These are phyloP conservation scores for Globisporangium paddicum DNA, from an alignment of 352 stramenopile species.

Conservation along the genomic window DNA sequence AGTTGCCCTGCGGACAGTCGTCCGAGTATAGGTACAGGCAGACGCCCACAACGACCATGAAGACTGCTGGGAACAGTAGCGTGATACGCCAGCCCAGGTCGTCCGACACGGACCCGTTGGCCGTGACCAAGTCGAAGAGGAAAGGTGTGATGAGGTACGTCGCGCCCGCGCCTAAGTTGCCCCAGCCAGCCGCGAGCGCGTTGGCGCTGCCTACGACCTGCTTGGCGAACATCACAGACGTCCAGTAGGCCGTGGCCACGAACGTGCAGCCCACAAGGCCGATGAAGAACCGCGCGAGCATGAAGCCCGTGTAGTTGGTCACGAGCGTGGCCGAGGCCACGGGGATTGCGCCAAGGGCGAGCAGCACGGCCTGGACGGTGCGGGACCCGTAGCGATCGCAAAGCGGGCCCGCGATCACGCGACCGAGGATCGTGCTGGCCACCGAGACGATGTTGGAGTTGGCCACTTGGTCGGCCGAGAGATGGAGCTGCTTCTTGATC, in stretches of 20 bases:
- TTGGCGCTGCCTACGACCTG: conserved; percentile 93
- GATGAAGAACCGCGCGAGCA: conserved; percentile 92
- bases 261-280: conserved; percentile 92
- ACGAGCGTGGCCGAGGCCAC: conserved; percentile 83
- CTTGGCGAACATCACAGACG: conserved; percentile 90
- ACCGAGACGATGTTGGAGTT: conserved; percentile 91
- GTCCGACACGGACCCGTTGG: conserved; percentile 30
- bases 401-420: conserved; percentile 87
- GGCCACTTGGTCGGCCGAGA: conserved; percentile 83
- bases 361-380: conserved; percentile 70
- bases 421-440: conserved; percentile 86
- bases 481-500: conserved; percentile 81
- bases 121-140: conserved; percentile 87
- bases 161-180: conserved; percentile 90
- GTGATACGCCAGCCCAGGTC: conserved; percentile 89
- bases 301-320: conserved; percentile 65
- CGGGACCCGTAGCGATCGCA: conserved; percentile 91
- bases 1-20: conserved; percentile 92
- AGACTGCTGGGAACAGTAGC: conserved; percentile 80
- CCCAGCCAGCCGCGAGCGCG: conserved; percentile 89
- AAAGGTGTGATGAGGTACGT: conserved; percentile 86
- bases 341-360: conserved; percentile 79
- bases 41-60: conserved; percentile 76
- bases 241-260: conserved; percentile 93
- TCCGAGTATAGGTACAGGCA: conserved; percentile 82